Percentiles rank a stretch among this genome's conserved stretches.
Evolutionary conservation across 2,329 filamentous ascomycete species (phyloP).

Genomic region (Colletotrichum viniferum): DNA sequence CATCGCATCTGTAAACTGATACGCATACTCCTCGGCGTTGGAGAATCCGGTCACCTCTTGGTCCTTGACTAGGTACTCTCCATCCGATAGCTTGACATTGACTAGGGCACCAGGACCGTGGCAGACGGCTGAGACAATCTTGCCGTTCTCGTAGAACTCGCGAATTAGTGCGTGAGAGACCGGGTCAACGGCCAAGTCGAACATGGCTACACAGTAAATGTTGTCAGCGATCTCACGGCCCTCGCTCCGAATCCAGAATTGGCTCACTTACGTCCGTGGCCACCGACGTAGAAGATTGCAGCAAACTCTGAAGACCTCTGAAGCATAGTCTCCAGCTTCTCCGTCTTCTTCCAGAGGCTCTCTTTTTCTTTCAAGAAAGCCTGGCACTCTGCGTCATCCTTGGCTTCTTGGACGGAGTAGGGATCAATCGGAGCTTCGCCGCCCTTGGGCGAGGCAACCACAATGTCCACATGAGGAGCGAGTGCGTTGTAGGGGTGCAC

Average conservation of each 20-base stretch:
- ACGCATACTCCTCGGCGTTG: neutral
- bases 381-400: neutral
- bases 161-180: neutral
- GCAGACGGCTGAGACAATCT: neutral
- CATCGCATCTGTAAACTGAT: neutral
- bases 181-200: neutral
- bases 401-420: neutral
- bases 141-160: neutral
- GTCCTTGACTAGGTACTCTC: neutral
- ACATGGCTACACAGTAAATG: neutral
- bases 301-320: neutral
- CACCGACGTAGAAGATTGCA: neutral
- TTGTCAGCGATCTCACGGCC: neutral
- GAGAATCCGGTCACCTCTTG: neutral
- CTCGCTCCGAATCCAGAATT: neutral
- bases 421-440: neutral
- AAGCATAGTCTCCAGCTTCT: neutral
- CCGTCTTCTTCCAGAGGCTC: neutral
- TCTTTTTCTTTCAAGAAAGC: neutral
- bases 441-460: neutral
- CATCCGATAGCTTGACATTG: neutral
- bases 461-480: neutral
- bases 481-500: neutral
- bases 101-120: neutral
- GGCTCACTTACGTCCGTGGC: neutral